Percentiles rank a stretch among this genome's conserved stretches.
These are phyloP conservation scores for Lithocarpus polystachyus DNA, from an alignment of 306 rosid species.

Conservation along the genomic window DNA sequence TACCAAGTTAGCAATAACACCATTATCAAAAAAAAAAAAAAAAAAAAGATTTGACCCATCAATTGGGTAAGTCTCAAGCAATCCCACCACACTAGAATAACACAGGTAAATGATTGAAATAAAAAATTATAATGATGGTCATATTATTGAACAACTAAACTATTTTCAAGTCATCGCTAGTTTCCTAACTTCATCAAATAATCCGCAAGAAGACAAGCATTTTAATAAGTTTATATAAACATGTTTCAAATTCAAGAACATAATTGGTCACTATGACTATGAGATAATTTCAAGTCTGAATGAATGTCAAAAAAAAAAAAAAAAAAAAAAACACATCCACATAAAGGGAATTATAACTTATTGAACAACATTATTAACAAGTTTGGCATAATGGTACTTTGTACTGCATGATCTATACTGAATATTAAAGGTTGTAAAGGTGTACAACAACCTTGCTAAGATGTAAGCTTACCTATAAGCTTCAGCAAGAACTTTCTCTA, in stretches of 20 bases:
- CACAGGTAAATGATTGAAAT: too few relatives aligned
- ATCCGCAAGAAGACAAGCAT: too few relatives aligned
- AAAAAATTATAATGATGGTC: too few relatives aligned
- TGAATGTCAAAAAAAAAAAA: background rate
- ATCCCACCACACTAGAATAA: background rate
- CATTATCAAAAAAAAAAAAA: too few relatives aligned
- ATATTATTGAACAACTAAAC: too few relatives aligned
- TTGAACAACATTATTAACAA: background rate
- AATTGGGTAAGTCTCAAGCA: background rate
- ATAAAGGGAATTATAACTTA: background rate
- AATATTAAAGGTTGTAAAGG: background rate
- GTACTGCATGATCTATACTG: conserved; percentile 6
- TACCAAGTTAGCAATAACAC: background rate
- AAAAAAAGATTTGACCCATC: too few relatives aligned
- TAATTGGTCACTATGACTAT: background rate
- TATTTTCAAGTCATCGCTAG: too few relatives aligned
- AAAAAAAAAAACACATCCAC: background rate
- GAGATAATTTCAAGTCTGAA: background rate
- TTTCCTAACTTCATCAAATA: too few relatives aligned
- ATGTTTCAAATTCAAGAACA: background rate
- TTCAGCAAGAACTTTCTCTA: conserved; percentile 83
- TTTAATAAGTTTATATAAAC: background rate
- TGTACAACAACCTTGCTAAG: conserved; percentile 8
- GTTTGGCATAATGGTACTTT: background rate
- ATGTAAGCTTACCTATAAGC: conserved; percentile 61